These are phyloP conservation scores for Saturnispora ahearnii DNA, from an alignment of 805 yeast genomes.

Conservation along the genomic window DNA sequence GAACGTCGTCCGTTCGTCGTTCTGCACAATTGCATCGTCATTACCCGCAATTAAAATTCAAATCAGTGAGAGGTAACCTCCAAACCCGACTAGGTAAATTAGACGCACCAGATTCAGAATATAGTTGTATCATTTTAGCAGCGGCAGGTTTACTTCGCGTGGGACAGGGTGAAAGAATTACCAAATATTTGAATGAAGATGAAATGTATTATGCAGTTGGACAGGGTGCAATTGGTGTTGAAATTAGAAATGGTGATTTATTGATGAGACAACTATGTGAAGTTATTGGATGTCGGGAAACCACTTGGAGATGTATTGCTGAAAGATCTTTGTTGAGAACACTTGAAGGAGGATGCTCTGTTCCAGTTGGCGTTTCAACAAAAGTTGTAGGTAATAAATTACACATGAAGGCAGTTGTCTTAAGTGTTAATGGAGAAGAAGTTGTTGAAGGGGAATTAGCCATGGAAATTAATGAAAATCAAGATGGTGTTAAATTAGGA, in stretches of 20 bases:
- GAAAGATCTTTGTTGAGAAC: conserved; percentile 82
- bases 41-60: conserved; percentile 69
- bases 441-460: conserved; percentile 49
- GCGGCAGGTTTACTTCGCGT: conserved; percentile 83
- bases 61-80: conserved; percentile 76
- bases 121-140: conserved; percentile 71
- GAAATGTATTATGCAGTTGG: conserved; percentile 96
- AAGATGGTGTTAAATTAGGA: conserved; percentile 69
- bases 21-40: conserved; percentile 79
- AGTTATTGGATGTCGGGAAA: conserved; percentile 53
- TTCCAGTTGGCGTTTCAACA: conserved; percentile 85
- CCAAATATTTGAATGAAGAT: conserved; percentile 58
- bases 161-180: conserved; percentile 66
- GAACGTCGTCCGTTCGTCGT: conserved; percentile 90
- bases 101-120: conserved; percentile 56
- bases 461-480: conserved; percentile 29
- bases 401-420: conserved; percentile 60
- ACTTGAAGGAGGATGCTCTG: conserved; percentile 96
- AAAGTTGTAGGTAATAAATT: conserved; percentile 35
- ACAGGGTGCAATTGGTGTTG: conserved; percentile 96
- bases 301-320: conserved; percentile 72
- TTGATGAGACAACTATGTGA: conserved; percentile 50
- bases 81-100: conserved; percentile 76
- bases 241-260: conserved; percentile 65
- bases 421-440: conserved; percentile 73